Percentiles rank a stretch among this genome's conserved stretches.
Conservation (phyloP, 2,329 filamentous ascomycete species). For the Rhynchosporium graminicola region DNA sequence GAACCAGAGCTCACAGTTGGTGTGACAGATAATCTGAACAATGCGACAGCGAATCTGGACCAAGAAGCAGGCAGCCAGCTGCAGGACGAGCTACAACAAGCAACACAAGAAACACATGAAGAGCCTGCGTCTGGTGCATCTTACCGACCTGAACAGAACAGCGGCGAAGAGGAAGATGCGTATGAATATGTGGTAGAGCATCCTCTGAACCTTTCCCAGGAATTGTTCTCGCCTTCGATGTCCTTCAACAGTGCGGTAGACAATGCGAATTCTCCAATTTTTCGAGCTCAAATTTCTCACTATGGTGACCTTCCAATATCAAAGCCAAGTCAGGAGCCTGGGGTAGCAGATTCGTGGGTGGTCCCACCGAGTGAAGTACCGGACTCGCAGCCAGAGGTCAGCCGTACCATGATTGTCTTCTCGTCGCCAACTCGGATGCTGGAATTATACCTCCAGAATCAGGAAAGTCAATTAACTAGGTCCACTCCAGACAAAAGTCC, state of each 20-base stretch:
- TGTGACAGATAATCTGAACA: constrained; percentile 44
- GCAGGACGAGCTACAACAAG: constrained; percentile 24
- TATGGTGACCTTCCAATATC: not conserved
- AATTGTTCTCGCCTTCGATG: constrained; percentile 28
- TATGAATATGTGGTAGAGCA: constrained; percentile 2
- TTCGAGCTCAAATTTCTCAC: constrained; percentile 25
- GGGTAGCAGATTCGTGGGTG: constrained; percentile 42
- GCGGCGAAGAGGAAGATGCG: constrained; percentile 18
- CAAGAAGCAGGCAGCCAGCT: constrained; percentile 45
- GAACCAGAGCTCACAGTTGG: constrained; percentile 30
- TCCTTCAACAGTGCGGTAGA: constrained; percentile 37
- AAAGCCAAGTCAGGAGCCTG: not conserved
- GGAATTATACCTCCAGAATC: constrained; percentile 49
- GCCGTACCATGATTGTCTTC: constrained; percentile 39
- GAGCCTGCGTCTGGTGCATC: constrained; percentile 33
- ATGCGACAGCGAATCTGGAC: constrained; percentile 44
- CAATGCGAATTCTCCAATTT: constrained; percentile 37
- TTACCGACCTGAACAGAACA: constrained; percentile 28
- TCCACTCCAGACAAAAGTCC: constrained; percentile 1
- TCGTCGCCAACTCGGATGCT: constrained; percentile 54
- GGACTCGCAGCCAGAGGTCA: constrained; percentile 54
- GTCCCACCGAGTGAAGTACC: constrained; percentile 53
- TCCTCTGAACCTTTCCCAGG: not conserved
- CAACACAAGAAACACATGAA: constrained; percentile 24
- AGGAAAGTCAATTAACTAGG: constrained; percentile 22